These are phyloP conservation scores for Lasiodiplodia theobromae DNA, from an alignment of 2,329 filamentous ascomycete genomes.

Conservation along the genomic window DNA sequence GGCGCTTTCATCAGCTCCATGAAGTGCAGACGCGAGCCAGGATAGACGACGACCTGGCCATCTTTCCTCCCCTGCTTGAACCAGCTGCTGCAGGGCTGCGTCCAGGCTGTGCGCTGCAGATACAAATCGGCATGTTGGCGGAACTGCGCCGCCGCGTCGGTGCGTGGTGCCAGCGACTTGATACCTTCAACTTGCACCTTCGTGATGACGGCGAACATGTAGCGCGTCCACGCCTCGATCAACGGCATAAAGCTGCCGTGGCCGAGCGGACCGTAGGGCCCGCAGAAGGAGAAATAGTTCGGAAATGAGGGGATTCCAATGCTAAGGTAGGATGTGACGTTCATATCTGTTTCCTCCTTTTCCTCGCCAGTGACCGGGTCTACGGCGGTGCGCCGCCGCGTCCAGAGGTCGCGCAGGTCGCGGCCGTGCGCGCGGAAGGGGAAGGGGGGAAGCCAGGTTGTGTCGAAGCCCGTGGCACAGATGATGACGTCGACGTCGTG, in stretches of 20 bases:
- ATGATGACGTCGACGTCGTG: constrained; percentile 52
- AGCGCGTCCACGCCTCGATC: constrained; percentile 48
- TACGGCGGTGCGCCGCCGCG: constrained; percentile 45
- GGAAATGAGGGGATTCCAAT: constrained; percentile 52
- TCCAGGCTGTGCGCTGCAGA: constrained; percentile 60
- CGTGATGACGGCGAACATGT: constrained; percentile 4
- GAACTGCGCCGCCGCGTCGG: constrained; percentile 38
- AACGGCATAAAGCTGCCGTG: constrained; percentile 47
- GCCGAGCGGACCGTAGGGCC: constrained; percentile 43
- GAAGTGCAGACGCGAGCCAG: constrained; percentile 49
- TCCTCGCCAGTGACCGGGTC: constrained; percentile 38
- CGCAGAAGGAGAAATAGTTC: constrained; percentile 52
- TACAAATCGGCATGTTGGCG: constrained; percentile 55
- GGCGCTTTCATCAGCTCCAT: constrained; percentile 46
- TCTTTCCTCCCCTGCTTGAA: constrained; percentile 50
- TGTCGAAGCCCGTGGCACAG: constrained; percentile 56
- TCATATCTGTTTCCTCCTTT: constrained; percentile 31
- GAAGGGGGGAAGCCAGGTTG: constrained; percentile 52
- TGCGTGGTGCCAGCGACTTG: constrained; percentile 53
- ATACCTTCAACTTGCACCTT: constrained; percentile 44
- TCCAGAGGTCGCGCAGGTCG: constrained; percentile 48
- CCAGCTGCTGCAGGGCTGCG: constrained; percentile 53
- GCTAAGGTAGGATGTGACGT: constrained; percentile 51
- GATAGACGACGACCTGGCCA: constrained; percentile 49
- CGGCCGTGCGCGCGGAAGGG: constrained; percentile 47